Percentiles rank a stretch among this genome's conserved stretches.
Evolutionary conservation across 2,329 filamentous ascomycete species (phyloP).

Genomic region (Aspergillus proliferans): DNA sequence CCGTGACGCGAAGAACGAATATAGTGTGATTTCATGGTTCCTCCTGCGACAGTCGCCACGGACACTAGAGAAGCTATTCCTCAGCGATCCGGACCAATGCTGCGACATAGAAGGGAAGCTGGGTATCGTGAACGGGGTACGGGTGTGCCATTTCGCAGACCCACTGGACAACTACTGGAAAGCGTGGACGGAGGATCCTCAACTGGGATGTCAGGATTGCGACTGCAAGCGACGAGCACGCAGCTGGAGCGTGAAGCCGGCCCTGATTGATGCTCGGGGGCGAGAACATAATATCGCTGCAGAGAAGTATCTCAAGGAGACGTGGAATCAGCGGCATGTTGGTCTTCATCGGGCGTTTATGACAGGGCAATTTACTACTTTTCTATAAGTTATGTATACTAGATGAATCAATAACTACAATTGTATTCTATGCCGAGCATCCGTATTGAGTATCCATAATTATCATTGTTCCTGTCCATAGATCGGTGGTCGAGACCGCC

Average conservation of each 20-base stretch:
- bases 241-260: constrained; percentile 25
- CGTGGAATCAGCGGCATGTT: constrained; percentile 21
- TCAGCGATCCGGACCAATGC: constrained; percentile 20
- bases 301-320: constrained; percentile 22
- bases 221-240: constrained; percentile 19
- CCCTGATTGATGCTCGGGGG: constrained; percentile 21
- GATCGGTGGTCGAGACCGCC: neutral
- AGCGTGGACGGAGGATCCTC: constrained; percentile 19
- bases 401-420: neutral
- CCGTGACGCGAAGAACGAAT: constrained; percentile 19
- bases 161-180: constrained; percentile 23
- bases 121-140: constrained; percentile 5
- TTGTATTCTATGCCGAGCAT: neutral
- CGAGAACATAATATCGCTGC: constrained; percentile 19
- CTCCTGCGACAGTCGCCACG: constrained; percentile 20
- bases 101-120: constrained; percentile 15
- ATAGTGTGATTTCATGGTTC: constrained; percentile 24
- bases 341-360: constrained; percentile 17
- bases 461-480: too few relatives aligned
- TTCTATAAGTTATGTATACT: constrained; percentile 3
- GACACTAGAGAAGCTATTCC: constrained; percentile 19
- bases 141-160: constrained; percentile 19
- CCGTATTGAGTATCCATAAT: neutral
- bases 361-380: constrained; percentile 12
- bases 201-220: constrained; percentile 18